Conservation (phyloP, 2,329 filamentous ascomycete genomes). For the Botrytis cinerea region DNA sequence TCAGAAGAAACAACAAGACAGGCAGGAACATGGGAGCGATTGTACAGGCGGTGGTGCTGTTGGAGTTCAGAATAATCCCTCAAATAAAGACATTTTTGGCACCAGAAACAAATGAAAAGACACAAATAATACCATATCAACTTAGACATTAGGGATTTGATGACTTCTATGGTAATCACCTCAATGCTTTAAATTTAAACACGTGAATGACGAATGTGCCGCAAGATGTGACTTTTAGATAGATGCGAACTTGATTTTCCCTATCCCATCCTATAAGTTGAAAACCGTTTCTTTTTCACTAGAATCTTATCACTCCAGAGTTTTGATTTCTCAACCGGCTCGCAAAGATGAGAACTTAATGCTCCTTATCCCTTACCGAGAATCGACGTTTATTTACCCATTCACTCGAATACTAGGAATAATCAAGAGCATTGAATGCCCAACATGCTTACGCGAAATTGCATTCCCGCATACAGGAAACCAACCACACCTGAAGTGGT, state of each 20-base stretch:
- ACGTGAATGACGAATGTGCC: fast-evolving
- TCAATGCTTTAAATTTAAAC: background rate
- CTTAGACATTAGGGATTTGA: background rate
- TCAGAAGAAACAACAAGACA: background rate
- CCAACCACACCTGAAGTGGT: too few species aligned
- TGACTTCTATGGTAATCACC: background rate
- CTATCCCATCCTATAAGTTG: background rate
- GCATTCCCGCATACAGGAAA: too few species aligned
- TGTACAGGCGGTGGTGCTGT: background rate
- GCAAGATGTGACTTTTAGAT: fast-evolving
- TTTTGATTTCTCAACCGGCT: too few species aligned
- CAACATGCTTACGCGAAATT: too few species aligned
- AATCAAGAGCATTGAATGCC: too few species aligned
- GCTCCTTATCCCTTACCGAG: fast-evolving
- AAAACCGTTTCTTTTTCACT: background rate
- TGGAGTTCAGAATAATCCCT: background rate
- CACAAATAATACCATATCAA: background rate
- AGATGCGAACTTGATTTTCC: background rate
- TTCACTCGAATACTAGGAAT: too few species aligned
- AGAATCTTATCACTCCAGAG: too few species aligned
- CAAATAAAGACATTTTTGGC: background rate
- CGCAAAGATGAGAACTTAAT: background rate
- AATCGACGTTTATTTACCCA: background rate
- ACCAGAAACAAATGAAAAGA: background rate
- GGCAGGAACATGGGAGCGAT: background rate